Base-by-base conservation (phyloP, 768 basidiomycete genomes). In the Pleurotus djamor region DNA sequence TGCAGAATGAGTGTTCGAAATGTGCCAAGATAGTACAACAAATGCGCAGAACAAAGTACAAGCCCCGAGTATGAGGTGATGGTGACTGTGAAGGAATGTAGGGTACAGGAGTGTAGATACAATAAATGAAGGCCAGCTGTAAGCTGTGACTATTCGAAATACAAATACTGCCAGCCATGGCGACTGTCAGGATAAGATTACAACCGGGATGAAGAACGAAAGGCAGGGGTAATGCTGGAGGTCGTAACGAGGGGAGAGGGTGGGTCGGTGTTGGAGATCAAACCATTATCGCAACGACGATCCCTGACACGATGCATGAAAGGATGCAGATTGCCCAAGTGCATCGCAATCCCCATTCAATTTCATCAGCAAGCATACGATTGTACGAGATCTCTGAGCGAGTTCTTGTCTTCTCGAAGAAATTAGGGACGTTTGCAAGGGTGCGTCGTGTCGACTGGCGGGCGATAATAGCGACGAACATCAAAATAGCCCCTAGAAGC, bases 231-330 rank as follows among this genome's bases (percentile, higher is more conserved):
- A 13, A 32, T 36, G 21, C 21, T 28, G 51, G 34, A 16, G 12
- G 51, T 38, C n/a, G 34, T 12, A 35, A 14, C 21, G 21, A 51
- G 8, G 17, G 34, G 34, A 7, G 9, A 9, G 49, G n/a, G n/a
- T n/a, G n/a, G n/a, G n/a, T n/a, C n/a, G n/a, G 38, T 50, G 5
- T 12, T 35, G 28, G 49, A 9, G 34, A 44, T 56, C 41, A 56
- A 13, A 56, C 37, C 37, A 32, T 44, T 2, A 44, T 34, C 7
- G 54, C 54, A 33, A 56, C n/a, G 41, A 56, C 14, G 54, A 56
- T 45, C 28, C 54, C 54, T 45, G 54, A 56, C 21, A 56, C 37
- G 17, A 56, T 56, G 54, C 54, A 56, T 32, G 54, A 56, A 44
- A 44, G 16, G 37, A 56, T 44, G 17, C 37, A 43, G 21, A 56